phyloP scores from a whole-genome alignment of 2,329 filamentous ascomycete species.

The Rhinocladiella mackenziei region DNA sequence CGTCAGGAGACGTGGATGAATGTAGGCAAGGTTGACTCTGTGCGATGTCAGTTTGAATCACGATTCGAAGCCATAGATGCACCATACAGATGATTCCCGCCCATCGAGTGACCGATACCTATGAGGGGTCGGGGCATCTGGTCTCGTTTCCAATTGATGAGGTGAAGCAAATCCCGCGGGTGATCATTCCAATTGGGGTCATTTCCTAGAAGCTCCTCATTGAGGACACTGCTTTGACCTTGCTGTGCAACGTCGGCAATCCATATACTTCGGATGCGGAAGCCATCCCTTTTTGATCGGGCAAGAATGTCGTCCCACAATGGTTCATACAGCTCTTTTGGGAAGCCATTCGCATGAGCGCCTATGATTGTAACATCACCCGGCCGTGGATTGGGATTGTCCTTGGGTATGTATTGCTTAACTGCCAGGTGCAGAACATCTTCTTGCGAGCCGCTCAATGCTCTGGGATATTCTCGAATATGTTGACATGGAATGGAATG shows the following conservation, averaged over 20 bases:
- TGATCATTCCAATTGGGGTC: constrained; percentile 79
- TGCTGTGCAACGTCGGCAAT: constrained; percentile 76
- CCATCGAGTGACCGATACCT: constrained; percentile 81
- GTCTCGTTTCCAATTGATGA: constrained; percentile 34
- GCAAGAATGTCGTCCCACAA: constrained; percentile 72
- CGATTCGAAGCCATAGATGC: constrained; percentile 49
- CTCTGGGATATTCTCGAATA: constrained; percentile 50
- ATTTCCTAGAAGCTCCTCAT: constrained; percentile 67
- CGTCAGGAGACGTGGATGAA: constrained; percentile 72
- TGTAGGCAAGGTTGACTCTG: constrained; percentile 39
- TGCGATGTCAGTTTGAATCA: not conserved
- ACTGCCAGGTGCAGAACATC: constrained; percentile 48
- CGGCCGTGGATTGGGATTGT: constrained; percentile 42
- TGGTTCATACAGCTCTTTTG: constrained; percentile 71
- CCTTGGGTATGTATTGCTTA: constrained; percentile 54
- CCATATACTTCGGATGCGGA: constrained; percentile 66
- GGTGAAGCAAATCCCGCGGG: constrained; percentile 68
- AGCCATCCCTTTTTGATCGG: constrained; percentile 56
- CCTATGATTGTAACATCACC: constrained; percentile 53
- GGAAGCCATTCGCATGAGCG: constrained; percentile 54
- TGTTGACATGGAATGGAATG: constrained; percentile 48
- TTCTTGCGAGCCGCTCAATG: constrained; percentile 47
- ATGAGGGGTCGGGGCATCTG: constrained; percentile 59
- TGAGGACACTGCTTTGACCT: constrained; percentile 68
- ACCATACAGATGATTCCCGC: constrained; percentile 57